Percentiles rank a stretch among this genome's conserved stretches.
Evolutionary conservation across 2,329 filamentous ascomycete species (phyloP).

Genomic region (Trichophyton mentagrophytes): DNA sequence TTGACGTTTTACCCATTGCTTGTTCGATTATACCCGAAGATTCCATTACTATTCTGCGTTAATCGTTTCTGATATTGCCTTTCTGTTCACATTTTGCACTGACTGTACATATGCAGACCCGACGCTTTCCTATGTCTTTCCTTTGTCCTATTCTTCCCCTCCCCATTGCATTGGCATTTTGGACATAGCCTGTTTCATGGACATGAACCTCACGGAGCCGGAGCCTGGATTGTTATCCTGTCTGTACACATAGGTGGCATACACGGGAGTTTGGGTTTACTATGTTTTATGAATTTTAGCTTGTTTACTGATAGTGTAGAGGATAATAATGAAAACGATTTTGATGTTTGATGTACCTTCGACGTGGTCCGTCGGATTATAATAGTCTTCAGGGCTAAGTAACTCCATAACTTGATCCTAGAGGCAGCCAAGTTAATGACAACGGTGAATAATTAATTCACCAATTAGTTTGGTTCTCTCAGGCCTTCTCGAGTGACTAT

Average conservation of each 20-base stretch:
- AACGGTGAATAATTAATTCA: no score
- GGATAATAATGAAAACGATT: no score
- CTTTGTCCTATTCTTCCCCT: background rate
- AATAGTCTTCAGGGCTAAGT: no score
- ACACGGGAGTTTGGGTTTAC: background rate
- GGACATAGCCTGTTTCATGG: background rate
- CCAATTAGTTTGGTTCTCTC: no score
- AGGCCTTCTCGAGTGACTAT: no score
- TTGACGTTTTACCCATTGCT: background rate
- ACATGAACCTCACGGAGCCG: background rate
- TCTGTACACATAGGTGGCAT: background rate
- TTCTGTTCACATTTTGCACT: background rate
- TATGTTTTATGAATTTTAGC: no score
- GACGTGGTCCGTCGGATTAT: no score
- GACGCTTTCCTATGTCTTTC: background rate
- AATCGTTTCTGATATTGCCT: background rate
- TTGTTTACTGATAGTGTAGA: no score
- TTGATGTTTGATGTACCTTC: no score
- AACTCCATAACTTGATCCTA: no score
- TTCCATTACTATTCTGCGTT: background rate
- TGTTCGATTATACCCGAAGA: background rate
- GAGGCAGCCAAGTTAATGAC: no score
- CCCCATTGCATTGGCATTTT: background rate
- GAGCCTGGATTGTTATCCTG: background rate
- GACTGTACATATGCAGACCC: background rate